phyloP scores from a whole-genome alignment of 1,284 basidiomycete genomes.

The Acaromyces ingoldii region DNA sequence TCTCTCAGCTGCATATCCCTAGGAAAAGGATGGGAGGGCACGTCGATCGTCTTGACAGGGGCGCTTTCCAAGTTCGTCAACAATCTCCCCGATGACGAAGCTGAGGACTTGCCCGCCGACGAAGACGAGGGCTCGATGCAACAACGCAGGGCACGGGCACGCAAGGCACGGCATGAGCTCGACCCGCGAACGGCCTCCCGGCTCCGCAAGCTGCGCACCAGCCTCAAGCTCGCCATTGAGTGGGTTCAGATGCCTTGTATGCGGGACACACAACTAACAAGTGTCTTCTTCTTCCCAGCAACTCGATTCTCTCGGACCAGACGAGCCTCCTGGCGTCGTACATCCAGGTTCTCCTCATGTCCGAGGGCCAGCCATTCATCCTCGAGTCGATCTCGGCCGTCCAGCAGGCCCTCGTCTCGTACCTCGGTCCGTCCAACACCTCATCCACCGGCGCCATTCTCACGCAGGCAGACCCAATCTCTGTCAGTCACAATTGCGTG shows the following conservation, averaged over 20 bases:
- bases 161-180: conserved; percentile 19
- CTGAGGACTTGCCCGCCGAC: conserved; percentile 9
- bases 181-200: conserved; percentile 30
- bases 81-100: conserved; percentile 40
- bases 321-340: conserved; percentile 39
- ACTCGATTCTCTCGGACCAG: conserved; percentile 40
- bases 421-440: neutral
- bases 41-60: conserved; percentile 38
- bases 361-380: conserved; percentile 30
- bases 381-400: conserved; percentile 24
- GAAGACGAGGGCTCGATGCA: conserved; percentile 5
- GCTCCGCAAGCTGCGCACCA: conserved; percentile 40
- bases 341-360: conserved; percentile 45
- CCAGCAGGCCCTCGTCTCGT: conserved; percentile 16
- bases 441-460: neutral
- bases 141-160: conserved; percentile 10
- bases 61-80: conserved; percentile 47
- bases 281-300: conserved; percentile 1
- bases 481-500: too few species aligned
- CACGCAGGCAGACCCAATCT: neutral
- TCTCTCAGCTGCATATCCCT: conserved; percentile 26
- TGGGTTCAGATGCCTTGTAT: neutral
- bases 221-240: conserved; percentile 46
- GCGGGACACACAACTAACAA: neutral
- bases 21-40: conserved; percentile 35